phyloP scores from a whole-genome alignment of 2,329 filamentous ascomycete genomes.

The Aureobasidium sp. region DNA sequence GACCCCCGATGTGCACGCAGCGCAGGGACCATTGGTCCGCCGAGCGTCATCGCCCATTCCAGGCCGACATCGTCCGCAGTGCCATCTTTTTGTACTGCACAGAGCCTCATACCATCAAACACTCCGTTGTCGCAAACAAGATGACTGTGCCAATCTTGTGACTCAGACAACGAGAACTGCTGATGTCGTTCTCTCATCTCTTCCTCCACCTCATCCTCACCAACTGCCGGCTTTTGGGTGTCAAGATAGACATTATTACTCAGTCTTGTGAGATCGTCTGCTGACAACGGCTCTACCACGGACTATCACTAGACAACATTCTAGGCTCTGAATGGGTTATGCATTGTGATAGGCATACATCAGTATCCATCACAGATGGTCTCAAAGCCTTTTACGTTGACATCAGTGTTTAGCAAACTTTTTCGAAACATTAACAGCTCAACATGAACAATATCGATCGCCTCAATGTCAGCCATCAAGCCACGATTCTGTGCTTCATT shows the following conservation, averaged over 20 bases:
- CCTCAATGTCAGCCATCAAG: neutral
- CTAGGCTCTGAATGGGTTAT: neutral
- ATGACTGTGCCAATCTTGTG: neutral
- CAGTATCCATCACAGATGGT: neutral
- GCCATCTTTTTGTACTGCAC: neutral
- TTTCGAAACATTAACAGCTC: neutral
- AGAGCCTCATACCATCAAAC: constrained; percentile 1
- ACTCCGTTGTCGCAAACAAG: constrained; percentile 1
- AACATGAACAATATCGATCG: neutral
- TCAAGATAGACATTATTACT: neutral
- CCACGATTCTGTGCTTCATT: neutral
- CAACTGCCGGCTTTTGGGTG: neutral
- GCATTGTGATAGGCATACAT: neutral
- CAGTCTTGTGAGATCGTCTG: neutral
- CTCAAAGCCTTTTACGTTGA: neutral
- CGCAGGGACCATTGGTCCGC: neutral
- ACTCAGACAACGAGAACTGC: neutral
- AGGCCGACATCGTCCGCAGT: constrained; percentile 1
- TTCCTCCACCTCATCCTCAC: neutral
- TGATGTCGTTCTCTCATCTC: neutral
- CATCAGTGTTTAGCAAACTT: neutral
- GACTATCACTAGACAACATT: neutral
- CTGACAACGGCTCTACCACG: neutral
- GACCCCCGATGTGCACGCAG: neutral
- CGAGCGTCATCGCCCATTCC: neutral